A percentile compares a stretch with the other conserved stretches of the same genome.
Evolutionary conservation across 768 basidiomycete species (phyloP).

Genomic region (Heimioporus sp.): DNA sequence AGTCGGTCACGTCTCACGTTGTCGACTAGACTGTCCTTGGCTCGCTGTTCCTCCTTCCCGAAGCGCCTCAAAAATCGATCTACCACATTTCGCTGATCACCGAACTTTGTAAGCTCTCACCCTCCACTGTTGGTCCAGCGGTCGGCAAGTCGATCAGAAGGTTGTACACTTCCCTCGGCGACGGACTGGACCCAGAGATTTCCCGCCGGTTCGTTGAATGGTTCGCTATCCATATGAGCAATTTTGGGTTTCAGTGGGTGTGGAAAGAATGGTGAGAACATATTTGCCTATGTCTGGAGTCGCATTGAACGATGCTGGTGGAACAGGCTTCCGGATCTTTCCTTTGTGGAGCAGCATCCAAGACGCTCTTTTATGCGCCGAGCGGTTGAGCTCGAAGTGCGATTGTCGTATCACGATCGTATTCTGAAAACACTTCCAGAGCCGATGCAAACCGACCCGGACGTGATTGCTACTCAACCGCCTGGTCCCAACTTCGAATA

Average conservation of each 20-base stretch:
- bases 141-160: conserved; percentile 94
- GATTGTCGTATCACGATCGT: conserved; percentile 91
- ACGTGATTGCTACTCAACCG: conserved; percentile 63
- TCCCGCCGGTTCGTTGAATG: conserved; percentile 85
- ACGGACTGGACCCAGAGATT: conserved; percentile 85
- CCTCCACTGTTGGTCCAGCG: conserved; percentile 89
- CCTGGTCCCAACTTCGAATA: conserved; percentile 83
- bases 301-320: neutral
- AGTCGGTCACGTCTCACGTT: too few species aligned
- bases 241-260: conserved; percentile 97
- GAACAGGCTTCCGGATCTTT: conserved; percentile 81
- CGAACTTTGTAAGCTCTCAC: conserved; percentile 93
- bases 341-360: conserved; percentile 73
- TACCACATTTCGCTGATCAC: conserved; percentile 89
- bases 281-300: neutral
- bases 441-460: conserved; percentile 66
- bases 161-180: conserved; percentile 74
- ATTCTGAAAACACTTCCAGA: conserved; percentile 87
- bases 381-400: conserved; percentile 84
- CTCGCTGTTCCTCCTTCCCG: conserved; percentile 72
- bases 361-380: conserved; percentile 85
- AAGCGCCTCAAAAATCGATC: conserved; percentile 69
- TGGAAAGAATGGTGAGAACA: conserved; percentile 93
- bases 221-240: conserved; percentile 96
- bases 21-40: conserved; percentile 63